A percentile compares a stretch with the other conserved stretches of the same genome.
phyloP scores from a whole-genome alignment of 768 basidiomycete species.

The Gymnopilus junonius region DNA sequence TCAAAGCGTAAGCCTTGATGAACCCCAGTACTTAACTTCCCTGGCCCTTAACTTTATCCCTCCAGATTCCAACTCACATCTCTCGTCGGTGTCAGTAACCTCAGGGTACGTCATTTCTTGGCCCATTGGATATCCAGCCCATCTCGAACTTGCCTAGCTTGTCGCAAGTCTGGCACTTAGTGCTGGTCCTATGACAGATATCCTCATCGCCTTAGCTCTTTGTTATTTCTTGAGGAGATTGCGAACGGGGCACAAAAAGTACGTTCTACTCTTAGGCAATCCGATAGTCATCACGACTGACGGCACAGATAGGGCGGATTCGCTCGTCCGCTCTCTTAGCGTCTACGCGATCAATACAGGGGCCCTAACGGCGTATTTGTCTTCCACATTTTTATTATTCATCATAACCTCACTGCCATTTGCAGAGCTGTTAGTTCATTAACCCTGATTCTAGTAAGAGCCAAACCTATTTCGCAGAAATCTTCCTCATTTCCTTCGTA shows the following conservation, averaged over 20 bases:
- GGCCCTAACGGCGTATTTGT: conserved; percentile 54
- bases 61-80: conserved; percentile 39
- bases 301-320: conserved; percentile 46
- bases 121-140: not conserved
- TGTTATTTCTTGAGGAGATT: conserved; percentile 59
- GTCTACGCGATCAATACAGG: conserved; percentile 71
- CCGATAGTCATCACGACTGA: not conserved
- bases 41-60: not conserved
- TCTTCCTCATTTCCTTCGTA: conserved; percentile 22
- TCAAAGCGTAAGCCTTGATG: conserved; percentile 41
- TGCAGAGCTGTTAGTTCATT: conserved; percentile 47
- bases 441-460: conserved; percentile 40
- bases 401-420: not conserved
- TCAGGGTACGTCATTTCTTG: conserved; percentile 40
- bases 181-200: conserved; percentile 54
- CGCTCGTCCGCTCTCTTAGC: conserved; percentile 57
- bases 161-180: conserved; percentile 53
- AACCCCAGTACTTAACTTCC: not conserved
- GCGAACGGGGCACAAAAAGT: conserved; percentile 48
- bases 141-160: conserved; percentile 31
- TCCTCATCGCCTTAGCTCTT: conserved; percentile 53
- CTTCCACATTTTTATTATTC: not conserved
- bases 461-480: not conserved
- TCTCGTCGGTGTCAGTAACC: conserved; percentile 33
- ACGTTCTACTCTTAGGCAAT: conserved; percentile 7